Percentiles rank a stretch among this genome's conserved stretches.
Conservation (phyloP, 805 yeast genomes). For the Yarrowia keelungensis region DNA sequence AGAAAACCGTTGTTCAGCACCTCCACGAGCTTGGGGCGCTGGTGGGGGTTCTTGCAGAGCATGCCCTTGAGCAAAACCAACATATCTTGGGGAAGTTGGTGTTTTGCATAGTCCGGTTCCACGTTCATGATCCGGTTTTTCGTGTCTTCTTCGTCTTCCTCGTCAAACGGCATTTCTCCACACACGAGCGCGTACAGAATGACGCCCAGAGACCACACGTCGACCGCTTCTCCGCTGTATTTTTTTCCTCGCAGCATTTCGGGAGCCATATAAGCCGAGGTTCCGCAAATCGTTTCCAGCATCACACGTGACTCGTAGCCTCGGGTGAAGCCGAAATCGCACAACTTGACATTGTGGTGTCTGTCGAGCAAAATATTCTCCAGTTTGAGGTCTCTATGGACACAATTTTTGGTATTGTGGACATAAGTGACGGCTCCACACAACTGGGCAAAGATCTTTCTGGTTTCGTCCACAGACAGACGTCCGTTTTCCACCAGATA, state of each 20-base stretch:
- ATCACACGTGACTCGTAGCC: constrained; percentile 65
- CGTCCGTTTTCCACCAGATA: constrained; percentile 48
- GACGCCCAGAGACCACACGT: constrained; percentile 92
- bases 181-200: constrained; percentile 82
- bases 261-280: constrained; percentile 96
- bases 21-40: constrained; percentile 64
- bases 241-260: constrained; percentile 73
- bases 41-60: constrained; percentile 68
- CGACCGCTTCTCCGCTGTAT: constrained; percentile 79
- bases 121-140: constrained; percentile 58
- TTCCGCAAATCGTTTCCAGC: constrained; percentile 88
- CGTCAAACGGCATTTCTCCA: constrained; percentile 92
- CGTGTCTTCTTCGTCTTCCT: constrained; percentile 70
- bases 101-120: constrained; percentile 50
- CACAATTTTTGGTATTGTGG: constrained; percentile 70
- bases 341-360: constrained; percentile 78
- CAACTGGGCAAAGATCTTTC: constrained; percentile 50
- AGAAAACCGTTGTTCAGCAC: constrained; percentile 61
- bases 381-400: constrained; percentile 80
- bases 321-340: constrained; percentile 95
- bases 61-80: constrained; percentile 59
- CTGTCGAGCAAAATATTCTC: constrained; percentile 83
- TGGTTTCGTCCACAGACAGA: constrained; percentile 43
- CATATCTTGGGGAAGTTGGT: constrained; percentile 52
- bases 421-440: constrained; percentile 73